A percentile compares a stretch with the other conserved stretches of the same genome.
Conservation (phyloP, 2,329 filamentous ascomycete genomes). For the Graphilbum ipis-grandicollis region DNA sequence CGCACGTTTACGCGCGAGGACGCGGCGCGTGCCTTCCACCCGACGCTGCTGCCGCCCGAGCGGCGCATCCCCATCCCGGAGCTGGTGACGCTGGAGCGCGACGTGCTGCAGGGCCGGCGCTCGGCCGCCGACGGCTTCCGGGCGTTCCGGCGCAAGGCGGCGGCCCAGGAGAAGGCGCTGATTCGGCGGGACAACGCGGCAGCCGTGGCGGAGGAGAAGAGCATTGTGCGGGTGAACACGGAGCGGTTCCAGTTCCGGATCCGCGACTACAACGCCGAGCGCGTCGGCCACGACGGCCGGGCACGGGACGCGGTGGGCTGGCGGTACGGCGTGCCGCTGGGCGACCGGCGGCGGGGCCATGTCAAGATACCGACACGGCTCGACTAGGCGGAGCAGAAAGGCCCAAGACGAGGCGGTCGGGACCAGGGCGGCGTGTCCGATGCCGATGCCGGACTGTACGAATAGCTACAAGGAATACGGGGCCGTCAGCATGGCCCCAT, state of each 20-base stretch:
- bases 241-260: constrained; percentile 43
- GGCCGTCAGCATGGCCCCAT: too few species aligned
- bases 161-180: constrained; percentile 3
- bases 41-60: constrained; percentile 41
- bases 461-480: too few species aligned
- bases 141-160: constrained; percentile 18
- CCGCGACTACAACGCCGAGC: constrained; percentile 38
- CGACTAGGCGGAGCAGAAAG: constrained; percentile 14
- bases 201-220: constrained; percentile 19
- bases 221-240: constrained; percentile 27
- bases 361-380: constrained; percentile 52
- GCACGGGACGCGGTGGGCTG: constrained; percentile 35
- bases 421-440: too few species aligned
- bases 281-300: constrained; percentile 35
- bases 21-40: constrained; percentile 46
- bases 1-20: constrained; percentile 46
- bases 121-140: constrained; percentile 8
- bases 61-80: constrained; percentile 44
- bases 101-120: constrained; percentile 19
- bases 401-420: too few species aligned
- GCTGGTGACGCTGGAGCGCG: constrained; percentile 37
- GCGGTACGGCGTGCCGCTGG: constrained; percentile 45
- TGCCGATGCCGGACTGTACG: not conserved
- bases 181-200: constrained; percentile 14
- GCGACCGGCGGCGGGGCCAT: constrained; percentile 44